Base-by-base conservation (phyloP, 163 green algal species). In the Scenedesmus sp. region DNA sequence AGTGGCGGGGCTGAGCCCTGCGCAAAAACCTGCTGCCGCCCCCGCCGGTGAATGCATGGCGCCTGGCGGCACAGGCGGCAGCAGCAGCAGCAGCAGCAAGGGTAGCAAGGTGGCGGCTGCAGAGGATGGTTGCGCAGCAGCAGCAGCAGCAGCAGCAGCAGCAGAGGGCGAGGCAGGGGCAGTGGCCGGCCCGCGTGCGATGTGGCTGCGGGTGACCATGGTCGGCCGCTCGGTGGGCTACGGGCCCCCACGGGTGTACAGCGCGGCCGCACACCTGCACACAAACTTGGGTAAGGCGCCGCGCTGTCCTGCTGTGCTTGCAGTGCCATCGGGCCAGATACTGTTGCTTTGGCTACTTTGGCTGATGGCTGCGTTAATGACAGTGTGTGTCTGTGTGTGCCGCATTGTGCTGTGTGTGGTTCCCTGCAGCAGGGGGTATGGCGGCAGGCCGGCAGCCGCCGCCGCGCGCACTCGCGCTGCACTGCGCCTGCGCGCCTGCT, bases 191-290 rank as follows among this genome's bases (percentile, higher is more conserved):
- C 86, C 86, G 3, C 78, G 72, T 24, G 86, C 86, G 2, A 81
- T 85, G 86, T 85, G 86, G 73, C 44, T 91, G 46, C 37, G 86
- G 1, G 86, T 78, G 0, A 81, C 49, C 16, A 53, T 91, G 35
- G 68, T 86, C 42, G 86, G 86, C 0, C 59, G 86, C 20, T 87
- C 76, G 7, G 49, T 56, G 5, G 51, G 53, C 37, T 33, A 49
- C 13, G 86, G 73, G 7, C 76, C 86, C 18, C 86, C 86, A 12
- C 61, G 24, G 33, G 35, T 91, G 16, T 91, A 86, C 56, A 33
- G 35, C 13, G 86, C 86, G 30, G 76, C 46, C 22, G 78, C 78
- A n/a, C 53, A 81, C 13, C 51, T 91, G 49, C 20, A 65, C 49
- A 56, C 70, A 33, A 42, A 70, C 1, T 35, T 85, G 5, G n/a